phyloP scores from a whole-genome alignment of 805 yeast species.

The Dipodascopsis uninucleata region DNA sequence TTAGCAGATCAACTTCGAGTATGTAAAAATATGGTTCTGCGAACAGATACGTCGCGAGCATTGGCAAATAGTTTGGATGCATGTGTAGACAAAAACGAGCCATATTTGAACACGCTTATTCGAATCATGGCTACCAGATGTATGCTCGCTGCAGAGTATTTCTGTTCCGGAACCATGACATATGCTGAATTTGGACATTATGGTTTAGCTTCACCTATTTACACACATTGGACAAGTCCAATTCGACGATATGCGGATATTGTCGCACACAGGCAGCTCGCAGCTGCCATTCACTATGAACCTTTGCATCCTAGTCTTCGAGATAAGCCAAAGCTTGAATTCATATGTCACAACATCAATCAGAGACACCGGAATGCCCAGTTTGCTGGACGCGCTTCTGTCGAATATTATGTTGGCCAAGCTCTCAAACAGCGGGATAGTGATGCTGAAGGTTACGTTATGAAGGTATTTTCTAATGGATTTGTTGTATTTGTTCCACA shows the following conservation, averaged over 20 bases:
- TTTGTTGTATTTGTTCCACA: constrained; percentile 91
- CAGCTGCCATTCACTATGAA: constrained; percentile 97
- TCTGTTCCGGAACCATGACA: constrained; percentile 83
- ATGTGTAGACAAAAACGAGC: constrained; percentile 76
- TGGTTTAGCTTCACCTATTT: constrained; percentile 95
- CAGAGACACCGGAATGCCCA: constrained; percentile 96
- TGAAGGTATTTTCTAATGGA: constrained; percentile 91
- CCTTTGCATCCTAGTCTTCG: constrained; percentile 74
- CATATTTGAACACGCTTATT: constrained; percentile 86
- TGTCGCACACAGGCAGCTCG: constrained; percentile 94
- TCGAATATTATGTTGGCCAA: constrained; percentile 97
- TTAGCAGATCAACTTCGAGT: constrained; percentile 84
- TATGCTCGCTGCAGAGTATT: constrained; percentile 99
- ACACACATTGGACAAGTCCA: constrained; percentile 98
- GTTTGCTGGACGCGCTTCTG: constrained; percentile 97
- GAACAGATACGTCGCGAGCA: constrained; percentile 81
- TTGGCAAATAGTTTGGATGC: constrained; percentile 91
- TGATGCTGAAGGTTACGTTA: constrained; percentile 82
- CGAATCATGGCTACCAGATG: constrained; percentile 98
- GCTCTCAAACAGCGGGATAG: constrained; percentile 84
- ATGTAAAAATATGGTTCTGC: constrained; percentile 69
- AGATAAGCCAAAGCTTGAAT: constrained; percentile 85
- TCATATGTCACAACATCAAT: constrained; percentile 83
- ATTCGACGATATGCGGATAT: constrained; percentile 97
- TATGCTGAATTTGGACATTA: constrained; percentile 92